A percentile compares a stretch with the other conserved stretches of the same genome.
These are phyloP conservation scores for Ramichloridium luteum DNA, from an alignment of 2,329 filamentous ascomycete genomes.

Conservation along the genomic window DNA sequence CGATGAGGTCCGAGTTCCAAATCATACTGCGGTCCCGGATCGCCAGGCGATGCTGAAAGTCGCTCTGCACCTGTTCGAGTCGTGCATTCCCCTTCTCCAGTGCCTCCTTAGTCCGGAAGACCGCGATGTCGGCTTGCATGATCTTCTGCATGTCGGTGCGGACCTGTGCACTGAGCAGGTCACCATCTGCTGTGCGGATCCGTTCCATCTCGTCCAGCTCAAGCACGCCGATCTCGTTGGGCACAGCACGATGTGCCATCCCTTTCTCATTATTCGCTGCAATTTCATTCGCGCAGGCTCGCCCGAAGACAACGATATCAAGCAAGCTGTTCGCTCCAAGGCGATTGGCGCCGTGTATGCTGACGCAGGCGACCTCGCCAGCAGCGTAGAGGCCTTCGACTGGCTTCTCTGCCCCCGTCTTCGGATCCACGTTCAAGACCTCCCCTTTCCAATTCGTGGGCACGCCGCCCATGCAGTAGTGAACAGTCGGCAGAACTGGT, in stretches of 20 bases:
- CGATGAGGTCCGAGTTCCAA: constrained; percentile 39
- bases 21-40: constrained; percentile 34
- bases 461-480: constrained; percentile 42
- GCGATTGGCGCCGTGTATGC: constrained; percentile 38
- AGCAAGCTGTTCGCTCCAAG: constrained; percentile 38
- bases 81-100: constrained; percentile 24
- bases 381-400: constrained; percentile 38
- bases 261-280: constrained; percentile 29
- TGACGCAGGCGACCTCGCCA: constrained; percentile 38
- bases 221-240: constrained; percentile 22
- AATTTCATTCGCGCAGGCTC: constrained; percentile 34
- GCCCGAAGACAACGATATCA: constrained; percentile 39
- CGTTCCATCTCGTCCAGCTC: constrained; percentile 23
- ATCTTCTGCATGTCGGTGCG: constrained; percentile 34
- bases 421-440: constrained; percentile 30
- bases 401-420: constrained; percentile 28
- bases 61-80: constrained; percentile 26
- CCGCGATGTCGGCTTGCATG: constrained; percentile 36
- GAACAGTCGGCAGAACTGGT: constrained; percentile 39
- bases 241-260: constrained; percentile 24
- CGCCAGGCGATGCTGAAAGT: constrained; percentile 26
- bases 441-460: constrained; percentile 39
- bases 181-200: constrained; percentile 28
- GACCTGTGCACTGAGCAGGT: constrained; percentile 27
- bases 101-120: constrained; percentile 33